phyloP scores from a whole-genome alignment of 306 rosid species.

The Vachellia pachyceras region DNA sequence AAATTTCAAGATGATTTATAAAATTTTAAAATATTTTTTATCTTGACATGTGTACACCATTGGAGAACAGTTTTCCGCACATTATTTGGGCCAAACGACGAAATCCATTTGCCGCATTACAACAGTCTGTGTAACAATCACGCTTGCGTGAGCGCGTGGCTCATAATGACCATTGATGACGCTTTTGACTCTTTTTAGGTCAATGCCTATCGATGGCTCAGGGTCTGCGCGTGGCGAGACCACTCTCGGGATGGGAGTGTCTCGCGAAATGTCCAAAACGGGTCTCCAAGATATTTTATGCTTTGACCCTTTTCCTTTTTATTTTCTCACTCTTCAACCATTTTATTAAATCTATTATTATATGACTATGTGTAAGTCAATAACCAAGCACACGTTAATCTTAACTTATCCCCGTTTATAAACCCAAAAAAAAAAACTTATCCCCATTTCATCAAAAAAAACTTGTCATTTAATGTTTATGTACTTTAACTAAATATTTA shows the following conservation, averaged over 20 bases:
- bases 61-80: no score
- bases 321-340: not conserved
- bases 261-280: not conserved
- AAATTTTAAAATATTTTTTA: no score
- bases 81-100: conserved; percentile 6
- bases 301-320: not conserved
- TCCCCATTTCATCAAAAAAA: no score
- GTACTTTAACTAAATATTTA: no score
- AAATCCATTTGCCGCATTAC: conserved; percentile 24
- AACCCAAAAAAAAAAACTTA: no score
- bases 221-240: not conserved
- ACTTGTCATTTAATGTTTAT: no score
- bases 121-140: not conserved
- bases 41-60: no score
- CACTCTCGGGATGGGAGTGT: not conserved
- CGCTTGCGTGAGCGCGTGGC: not conserved
- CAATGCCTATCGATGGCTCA: not conserved
- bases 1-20: no score
- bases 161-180: no score
- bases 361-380: no score
- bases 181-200: not conserved
- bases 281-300: not conserved
- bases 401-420: no score
- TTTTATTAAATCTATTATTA: not conserved
- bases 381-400: no score